Percentiles rank a stretch among this genome's conserved stretches.
phyloP scores from a whole-genome alignment of 495 filamentous ascomycete genomes.

The Amphirosellinia nigrospora region DNA sequence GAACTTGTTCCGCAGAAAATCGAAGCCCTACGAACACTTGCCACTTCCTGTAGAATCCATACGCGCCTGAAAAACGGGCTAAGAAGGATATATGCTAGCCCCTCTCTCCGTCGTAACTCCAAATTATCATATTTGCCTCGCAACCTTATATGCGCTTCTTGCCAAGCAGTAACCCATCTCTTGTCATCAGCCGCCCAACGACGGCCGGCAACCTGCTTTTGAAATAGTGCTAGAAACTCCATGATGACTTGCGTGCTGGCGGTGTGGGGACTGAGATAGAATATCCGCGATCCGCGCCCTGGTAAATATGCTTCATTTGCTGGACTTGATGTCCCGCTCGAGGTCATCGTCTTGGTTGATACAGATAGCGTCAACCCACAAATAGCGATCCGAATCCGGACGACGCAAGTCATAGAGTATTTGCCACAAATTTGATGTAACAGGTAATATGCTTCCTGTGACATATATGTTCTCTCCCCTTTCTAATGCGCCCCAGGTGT shows the following conservation, averaged over 20 bases:
- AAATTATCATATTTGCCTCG: background rate
- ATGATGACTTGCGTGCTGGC: background rate
- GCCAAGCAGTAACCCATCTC: background rate
- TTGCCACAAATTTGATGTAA: background rate
- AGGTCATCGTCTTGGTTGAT: background rate
- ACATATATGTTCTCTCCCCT: background rate
- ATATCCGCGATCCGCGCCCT: background rate
- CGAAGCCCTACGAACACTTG: constrained; percentile 31
- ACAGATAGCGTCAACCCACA: background rate
- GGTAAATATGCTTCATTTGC: background rate
- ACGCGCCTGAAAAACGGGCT: constrained; percentile 37
- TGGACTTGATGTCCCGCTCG: constrained; percentile 1
- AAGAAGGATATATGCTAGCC: constrained; percentile 4
- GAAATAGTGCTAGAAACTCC: background rate
- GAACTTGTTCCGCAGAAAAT: constrained; percentile 25
- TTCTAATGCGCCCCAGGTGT: constrained; percentile 23
- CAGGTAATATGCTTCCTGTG: background rate
- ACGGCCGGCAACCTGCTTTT: background rate
- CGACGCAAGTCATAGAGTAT: background rate
- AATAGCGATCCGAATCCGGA: background rate
- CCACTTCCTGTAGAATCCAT: constrained; percentile 45
- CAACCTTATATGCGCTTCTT: background rate
- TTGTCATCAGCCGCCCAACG: background rate
- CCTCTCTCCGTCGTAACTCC: background rate
- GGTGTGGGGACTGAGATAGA: background rate